A percentile compares a stretch with the other conserved stretches of the same genome.
These are phyloP conservation scores for Neocucurbitaria cava DNA, from an alignment of 2,329 filamentous ascomycete species.

Conservation along the genomic window DNA sequence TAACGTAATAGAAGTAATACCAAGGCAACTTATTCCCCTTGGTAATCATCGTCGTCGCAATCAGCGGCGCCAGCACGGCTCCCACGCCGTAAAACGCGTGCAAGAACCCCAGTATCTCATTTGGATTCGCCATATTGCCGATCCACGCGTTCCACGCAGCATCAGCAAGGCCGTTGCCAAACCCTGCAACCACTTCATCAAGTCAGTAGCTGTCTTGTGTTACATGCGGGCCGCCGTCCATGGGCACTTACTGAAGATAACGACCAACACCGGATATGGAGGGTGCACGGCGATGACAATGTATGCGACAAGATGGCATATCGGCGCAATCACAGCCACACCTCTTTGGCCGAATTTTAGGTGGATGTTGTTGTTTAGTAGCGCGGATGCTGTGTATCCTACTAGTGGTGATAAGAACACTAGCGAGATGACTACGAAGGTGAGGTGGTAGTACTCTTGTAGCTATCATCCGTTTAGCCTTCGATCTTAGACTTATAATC, in stretches of 20 bases:
- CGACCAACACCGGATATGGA: conserved; percentile 70
- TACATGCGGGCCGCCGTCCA: neutral
- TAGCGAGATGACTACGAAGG: conserved; percentile 69
- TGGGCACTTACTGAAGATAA: conserved; percentile 62
- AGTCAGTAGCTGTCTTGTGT: neutral
- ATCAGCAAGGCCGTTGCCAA: conserved; percentile 74
- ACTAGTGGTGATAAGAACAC: conserved; percentile 71
- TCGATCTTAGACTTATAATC: neutral
- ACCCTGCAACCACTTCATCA: conserved; percentile 63
- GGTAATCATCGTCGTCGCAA: conserved; percentile 76
- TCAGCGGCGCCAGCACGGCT: conserved; percentile 71
- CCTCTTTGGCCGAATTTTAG: conserved; percentile 72
- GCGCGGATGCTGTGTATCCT: conserved; percentile 69
- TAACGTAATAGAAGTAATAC: conserved; percentile 79
- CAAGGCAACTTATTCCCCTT: conserved; percentile 64
- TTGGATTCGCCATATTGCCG: conserved; percentile 75
- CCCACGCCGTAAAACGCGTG: conserved; percentile 77
- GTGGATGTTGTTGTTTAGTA: conserved; percentile 71
- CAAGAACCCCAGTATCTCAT: conserved; percentile 75
- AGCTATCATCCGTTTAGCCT: conserved; percentile 51
- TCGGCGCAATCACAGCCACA: conserved; percentile 69
- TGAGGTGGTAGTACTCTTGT: conserved; percentile 67
- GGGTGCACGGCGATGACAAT: conserved; percentile 71
- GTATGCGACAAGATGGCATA: conserved; percentile 70
- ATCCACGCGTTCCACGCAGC: conserved; percentile 66